Conservation (phyloP, 2,329 filamentous ascomycete species). For the Colletotrichum cereale region DNA sequence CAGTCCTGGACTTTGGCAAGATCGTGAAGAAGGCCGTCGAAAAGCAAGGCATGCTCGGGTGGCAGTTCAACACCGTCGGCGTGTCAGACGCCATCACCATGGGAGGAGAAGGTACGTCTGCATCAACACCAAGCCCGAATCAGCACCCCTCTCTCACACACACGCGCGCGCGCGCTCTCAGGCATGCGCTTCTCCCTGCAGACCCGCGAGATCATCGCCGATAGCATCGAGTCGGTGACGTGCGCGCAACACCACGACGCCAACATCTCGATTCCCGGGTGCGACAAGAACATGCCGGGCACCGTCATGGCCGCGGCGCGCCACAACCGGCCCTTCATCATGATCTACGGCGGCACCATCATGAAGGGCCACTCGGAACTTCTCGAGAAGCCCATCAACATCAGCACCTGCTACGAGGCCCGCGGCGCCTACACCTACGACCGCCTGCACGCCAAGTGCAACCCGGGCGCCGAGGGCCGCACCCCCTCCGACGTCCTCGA, state of each 20-base stretch:
- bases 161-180: constrained; percentile 48
- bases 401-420: constrained; percentile 89
- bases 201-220: constrained; percentile 90
- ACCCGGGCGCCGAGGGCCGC: constrained; percentile 71
- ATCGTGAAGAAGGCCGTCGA: constrained; percentile 86
- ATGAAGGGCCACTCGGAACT: constrained; percentile 85
- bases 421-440: constrained; percentile 86
- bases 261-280: constrained; percentile 92
- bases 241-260: constrained; percentile 94
- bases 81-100: constrained; percentile 94
- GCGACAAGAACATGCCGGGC: constrained; percentile 98
- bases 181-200: constrained; percentile 96
- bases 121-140: not conserved
- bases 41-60: constrained; percentile 89
- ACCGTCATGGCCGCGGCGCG: constrained; percentile 90
- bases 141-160: not conserved
- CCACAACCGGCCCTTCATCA: constrained; percentile 91
- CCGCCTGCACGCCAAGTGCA: constrained; percentile 77
- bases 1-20: constrained; percentile 87
- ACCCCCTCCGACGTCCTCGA: constrained; percentile 83
- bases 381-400: constrained; percentile 84
- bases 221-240: constrained; percentile 93
- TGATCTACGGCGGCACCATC: constrained; percentile 96
- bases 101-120: constrained; percentile 82
- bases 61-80: constrained; percentile 94